phyloP scores from a whole-genome alignment of 2,329 filamentous ascomycete genomes.

The Ceratocystis lukuohia region DNA sequence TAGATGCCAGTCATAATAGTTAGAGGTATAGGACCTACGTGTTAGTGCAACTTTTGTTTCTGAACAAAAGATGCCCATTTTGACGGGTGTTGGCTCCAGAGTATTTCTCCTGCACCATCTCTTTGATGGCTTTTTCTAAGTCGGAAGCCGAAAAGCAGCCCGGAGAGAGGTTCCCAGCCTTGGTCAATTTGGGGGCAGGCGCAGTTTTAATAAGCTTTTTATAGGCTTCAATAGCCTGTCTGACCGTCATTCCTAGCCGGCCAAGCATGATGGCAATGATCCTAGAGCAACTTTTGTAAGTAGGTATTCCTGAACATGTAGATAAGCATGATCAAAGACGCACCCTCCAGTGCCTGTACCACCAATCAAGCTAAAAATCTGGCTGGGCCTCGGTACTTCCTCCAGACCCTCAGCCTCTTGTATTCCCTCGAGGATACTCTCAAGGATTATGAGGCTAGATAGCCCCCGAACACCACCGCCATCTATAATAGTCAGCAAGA shows the following conservation, averaged over 20 bases:
- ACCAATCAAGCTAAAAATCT: conserved; percentile 24
- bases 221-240: neutral
- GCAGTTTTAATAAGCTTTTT: neutral
- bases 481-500: conserved; percentile 18
- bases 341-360: conserved; percentile 26
- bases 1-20: neutral
- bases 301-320: conserved; percentile 8
- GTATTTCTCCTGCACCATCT: too few species aligned
- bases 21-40: neutral
- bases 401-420: conserved; percentile 16
- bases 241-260: neutral
- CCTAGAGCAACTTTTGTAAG: neutral
- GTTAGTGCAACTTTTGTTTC: neutral
- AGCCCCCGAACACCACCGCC: conserved; percentile 24
- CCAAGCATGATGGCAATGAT: neutral
- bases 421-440: conserved; percentile 23
- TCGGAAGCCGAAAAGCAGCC: neutral
- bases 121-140: too few species aligned
- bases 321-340: neutral
- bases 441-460: conserved; percentile 24
- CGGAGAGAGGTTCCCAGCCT: too few species aligned
- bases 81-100: too few species aligned
- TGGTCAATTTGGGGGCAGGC: neutral
- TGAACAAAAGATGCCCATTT: neutral
- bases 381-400: conserved; percentile 22